Conservation (phyloP, 768 basidiomycete species). For the Podaxis sp. region DNA sequence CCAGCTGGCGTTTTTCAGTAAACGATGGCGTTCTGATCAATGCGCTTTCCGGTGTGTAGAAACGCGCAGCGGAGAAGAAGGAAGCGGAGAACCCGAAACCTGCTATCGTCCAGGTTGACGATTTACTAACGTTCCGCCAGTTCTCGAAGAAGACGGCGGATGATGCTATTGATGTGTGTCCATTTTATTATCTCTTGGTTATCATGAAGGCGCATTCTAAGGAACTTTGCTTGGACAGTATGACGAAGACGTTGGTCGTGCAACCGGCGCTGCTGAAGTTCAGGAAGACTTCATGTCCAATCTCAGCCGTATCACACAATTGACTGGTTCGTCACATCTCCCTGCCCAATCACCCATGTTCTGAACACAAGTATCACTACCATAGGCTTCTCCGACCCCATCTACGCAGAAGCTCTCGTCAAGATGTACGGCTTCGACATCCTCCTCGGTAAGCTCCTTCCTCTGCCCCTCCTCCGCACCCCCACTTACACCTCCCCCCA, state of each 20-base stretch:
- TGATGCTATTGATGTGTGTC: conserved; percentile 70
- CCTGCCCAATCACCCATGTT: background rate
- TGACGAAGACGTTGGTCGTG: conserved; percentile 83
- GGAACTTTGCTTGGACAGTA: conserved; percentile 50
- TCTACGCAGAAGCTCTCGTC: conserved; percentile 97
- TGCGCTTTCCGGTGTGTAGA: conserved; percentile 40
- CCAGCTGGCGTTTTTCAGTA: background rate
- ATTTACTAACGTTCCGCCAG: conserved; percentile 88
- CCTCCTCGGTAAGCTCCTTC: conserved; percentile 63
- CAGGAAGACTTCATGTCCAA: conserved; percentile 95
- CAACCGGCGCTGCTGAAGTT: conserved; percentile 81
- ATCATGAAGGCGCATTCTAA: background rate
- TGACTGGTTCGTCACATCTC: conserved; percentile 64
- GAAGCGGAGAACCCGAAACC: conserved; percentile 71
- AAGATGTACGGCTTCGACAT: conserved; percentile 99
- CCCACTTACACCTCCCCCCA: background rate
- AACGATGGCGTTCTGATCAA: background rate
- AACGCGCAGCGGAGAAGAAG: conserved; percentile 89
- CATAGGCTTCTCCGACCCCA: conserved; percentile 93
- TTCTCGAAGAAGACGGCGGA: conserved; percentile 90
- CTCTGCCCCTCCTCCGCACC: background rate
- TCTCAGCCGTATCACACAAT: conserved; percentile 87
- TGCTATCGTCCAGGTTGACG: conserved; percentile 86
- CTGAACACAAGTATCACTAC: background rate
- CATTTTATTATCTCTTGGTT: background rate